A percentile compares a stretch with the other conserved stretches of the same genome.
Conservation (phyloP, 2,329 filamentous ascomycete species). For the Pseudomassariella vexata region DNA sequence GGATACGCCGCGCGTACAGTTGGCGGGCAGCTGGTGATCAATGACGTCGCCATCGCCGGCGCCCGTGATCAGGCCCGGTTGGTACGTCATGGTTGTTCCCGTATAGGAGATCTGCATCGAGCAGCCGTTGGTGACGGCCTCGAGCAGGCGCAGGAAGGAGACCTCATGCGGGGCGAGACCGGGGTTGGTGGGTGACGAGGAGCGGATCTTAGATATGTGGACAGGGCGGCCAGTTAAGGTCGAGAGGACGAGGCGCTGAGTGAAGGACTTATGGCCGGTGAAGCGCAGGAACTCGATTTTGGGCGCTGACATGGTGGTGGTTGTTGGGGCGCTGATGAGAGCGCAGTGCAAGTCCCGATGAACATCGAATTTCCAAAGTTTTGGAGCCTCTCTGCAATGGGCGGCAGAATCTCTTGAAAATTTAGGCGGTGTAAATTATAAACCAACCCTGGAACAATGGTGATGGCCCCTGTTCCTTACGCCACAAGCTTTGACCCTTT, state of each 20-base stretch:
- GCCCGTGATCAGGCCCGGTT: conserved; percentile 83
- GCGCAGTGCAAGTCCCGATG: too few relatives aligned
- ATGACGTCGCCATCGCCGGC: conserved; percentile 67
- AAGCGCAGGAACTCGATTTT: conserved; percentile 62
- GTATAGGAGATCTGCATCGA: conserved; percentile 95
- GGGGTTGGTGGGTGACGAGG: conserved; percentile 76
- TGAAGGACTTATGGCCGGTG: conserved; percentile 76
- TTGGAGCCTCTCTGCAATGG: conserved; percentile 9
- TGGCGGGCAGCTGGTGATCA: conserved; percentile 71
- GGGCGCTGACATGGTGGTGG: conserved; percentile 20
- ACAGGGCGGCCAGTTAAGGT: conserved; percentile 86
- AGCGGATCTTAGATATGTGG: conserved; percentile 90
- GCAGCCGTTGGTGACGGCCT: conserved; percentile 90
- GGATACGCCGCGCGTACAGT: conserved; percentile 74
- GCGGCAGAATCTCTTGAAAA: conserved; percentile 14
- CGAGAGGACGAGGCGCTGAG: conserved; percentile 79
- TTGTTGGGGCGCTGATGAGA: conserved; percentile 2
- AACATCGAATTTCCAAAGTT: too few relatives aligned
- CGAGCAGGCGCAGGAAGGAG: conserved; percentile 90
- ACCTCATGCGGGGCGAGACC: conserved; percentile 90
- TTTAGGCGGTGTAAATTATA: conserved; percentile 14
- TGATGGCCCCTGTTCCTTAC: too few relatives aligned
- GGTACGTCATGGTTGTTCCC: conserved; percentile 87
- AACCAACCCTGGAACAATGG: too few relatives aligned
- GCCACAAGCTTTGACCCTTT: background rate